Evolutionary conservation across 352 stramenopile species (phyloP).

Genomic region (Globisporangium uncinulatum): DNA sequence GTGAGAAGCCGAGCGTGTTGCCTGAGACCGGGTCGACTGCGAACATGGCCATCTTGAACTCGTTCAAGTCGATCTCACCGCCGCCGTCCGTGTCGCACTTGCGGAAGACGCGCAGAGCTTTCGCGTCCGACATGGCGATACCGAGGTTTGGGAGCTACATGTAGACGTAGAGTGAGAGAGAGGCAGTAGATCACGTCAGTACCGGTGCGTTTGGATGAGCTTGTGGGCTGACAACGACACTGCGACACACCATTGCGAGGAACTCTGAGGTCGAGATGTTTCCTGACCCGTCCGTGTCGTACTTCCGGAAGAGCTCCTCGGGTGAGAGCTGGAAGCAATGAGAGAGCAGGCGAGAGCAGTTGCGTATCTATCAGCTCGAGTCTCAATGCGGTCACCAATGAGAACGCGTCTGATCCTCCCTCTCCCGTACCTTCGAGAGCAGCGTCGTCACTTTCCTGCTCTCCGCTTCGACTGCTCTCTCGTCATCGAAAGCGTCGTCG

Average conservation of each 20-base stretch:
- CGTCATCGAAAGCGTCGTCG: slow-evolving; percentile 19
- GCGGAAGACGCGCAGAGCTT: slow-evolving; percentile 88
- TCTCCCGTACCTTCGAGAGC: slow-evolving; percentile 50
- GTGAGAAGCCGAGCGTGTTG: slow-evolving; percentile 76
- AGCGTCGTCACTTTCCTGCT: slow-evolving; percentile 65
- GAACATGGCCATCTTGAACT: slow-evolving; percentile 94
- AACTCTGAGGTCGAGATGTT: slow-evolving; percentile 92
- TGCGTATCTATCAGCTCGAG: background rate
- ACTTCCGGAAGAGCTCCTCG: slow-evolving; percentile 91
- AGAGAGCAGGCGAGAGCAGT: background rate
- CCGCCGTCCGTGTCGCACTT: slow-evolving; percentile 87
- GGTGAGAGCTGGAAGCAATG: slow-evolving; percentile 32
- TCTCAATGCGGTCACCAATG: background rate
- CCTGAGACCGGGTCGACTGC: slow-evolving; percentile 83
- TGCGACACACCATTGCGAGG: slow-evolving; percentile 57
- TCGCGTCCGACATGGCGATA: slow-evolving; percentile 85
- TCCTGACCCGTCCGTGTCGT: slow-evolving; percentile 86
- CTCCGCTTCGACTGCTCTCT: slow-evolving; percentile 26
- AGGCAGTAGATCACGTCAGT: background rate
- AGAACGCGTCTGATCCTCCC: too few species aligned
- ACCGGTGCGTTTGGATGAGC: too few species aligned
- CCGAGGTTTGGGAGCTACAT: slow-evolving; percentile 79
- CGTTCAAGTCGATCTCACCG: slow-evolving; percentile 89
- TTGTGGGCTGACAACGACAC: background rate
- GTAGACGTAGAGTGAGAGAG: background rate